Percentiles rank a stretch among this genome's conserved stretches.
Conservation (phyloP, 192 early-diverging fungal species). For the Coemansia sp. region DNA sequence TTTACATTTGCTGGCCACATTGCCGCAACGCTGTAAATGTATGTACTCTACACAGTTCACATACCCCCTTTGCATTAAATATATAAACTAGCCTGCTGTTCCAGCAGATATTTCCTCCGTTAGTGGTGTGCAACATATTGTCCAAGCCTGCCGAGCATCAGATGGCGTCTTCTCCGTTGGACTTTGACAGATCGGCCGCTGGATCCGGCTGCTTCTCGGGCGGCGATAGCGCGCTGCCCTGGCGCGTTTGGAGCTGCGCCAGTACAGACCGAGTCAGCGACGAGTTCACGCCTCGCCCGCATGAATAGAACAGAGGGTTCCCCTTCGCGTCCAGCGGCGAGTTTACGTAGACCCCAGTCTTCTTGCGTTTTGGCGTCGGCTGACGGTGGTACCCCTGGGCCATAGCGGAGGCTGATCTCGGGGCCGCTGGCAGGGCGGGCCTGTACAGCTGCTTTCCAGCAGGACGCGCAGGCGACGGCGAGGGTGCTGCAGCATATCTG, state of each 20-base stretch:
- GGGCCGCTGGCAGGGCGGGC: background rate
- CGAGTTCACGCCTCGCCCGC: conserved; percentile 47
- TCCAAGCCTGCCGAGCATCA: too few relatives aligned
- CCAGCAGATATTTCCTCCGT: too few relatives aligned
- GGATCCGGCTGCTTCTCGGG: background rate
- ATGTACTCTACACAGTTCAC: too few relatives aligned
- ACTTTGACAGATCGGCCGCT: background rate
- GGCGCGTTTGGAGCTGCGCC: conserved; percentile 31
- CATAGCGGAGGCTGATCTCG: background rate
- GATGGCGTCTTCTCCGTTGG: too few relatives aligned
- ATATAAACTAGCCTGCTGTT: too few relatives aligned
- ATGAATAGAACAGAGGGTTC: conserved; percentile 35
- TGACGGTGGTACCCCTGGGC: background rate
- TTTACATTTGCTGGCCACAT: conserved; percentile 37
- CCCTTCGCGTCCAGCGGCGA: conserved; percentile 31
- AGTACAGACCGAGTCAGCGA: conserved; percentile 43
- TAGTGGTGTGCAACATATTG: too few relatives aligned
- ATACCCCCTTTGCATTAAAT: too few relatives aligned
- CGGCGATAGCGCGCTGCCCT: background rate
- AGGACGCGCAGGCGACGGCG: background rate
- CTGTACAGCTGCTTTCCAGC: background rate
- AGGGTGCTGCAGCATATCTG: background rate
- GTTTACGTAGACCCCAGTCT: background rate
- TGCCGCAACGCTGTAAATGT: background rate
- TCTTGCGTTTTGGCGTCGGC: conserved; percentile 16